Evolutionary conservation across 768 basidiomycete species (phyloP), one percentile per base, ranked within the genome.

Genomic region (Baorangia bicolor): DNA sequence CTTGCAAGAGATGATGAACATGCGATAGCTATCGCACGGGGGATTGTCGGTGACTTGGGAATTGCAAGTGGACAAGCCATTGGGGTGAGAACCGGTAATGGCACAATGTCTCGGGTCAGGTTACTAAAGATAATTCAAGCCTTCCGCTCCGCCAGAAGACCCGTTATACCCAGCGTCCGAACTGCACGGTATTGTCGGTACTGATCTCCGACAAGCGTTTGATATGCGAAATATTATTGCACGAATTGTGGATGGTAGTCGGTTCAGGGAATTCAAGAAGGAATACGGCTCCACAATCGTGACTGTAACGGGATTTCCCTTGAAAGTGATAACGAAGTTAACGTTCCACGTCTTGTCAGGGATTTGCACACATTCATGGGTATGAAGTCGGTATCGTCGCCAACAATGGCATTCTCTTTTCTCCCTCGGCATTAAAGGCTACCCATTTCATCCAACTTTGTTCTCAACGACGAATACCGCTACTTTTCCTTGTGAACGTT

Each of bases 371-470:
- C 67, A 81, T 95, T 39, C 92, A 93, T 65, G 93, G 93, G 2
- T 91, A 91, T 66, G 82, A 88, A 53, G 93, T 96, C 39, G 94
- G 94, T 5, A 93, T 98, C 56, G 81, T 94, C 35, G 94, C 89
- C 25, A 98, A 98, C 74, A 95, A 95, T 64, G 95, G 94, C 59
- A 94, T 98, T 53, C 76, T 98, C 20, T 93, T 97, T 74, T 95
- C 94, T 5, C 91, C 92, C 3, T 94, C 93, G 0, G 95, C 94
- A 1, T 74, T 94, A 51, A 97, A 98, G 71, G 93, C 94, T 12
- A 91, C 94, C 4, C 94, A 98, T 64, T 98, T 98, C 70, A 95
- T 98, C 57, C 83, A 96, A 69, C 79, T 97, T 4, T 98, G 95
- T 65, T 93, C 92, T 1, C 94, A 98, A 69, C 82, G 95, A 10